phyloP scores from a whole-genome alignment of 2,329 filamentous ascomycete genomes.

The Tolypocladium ophioglossoides region DNA sequence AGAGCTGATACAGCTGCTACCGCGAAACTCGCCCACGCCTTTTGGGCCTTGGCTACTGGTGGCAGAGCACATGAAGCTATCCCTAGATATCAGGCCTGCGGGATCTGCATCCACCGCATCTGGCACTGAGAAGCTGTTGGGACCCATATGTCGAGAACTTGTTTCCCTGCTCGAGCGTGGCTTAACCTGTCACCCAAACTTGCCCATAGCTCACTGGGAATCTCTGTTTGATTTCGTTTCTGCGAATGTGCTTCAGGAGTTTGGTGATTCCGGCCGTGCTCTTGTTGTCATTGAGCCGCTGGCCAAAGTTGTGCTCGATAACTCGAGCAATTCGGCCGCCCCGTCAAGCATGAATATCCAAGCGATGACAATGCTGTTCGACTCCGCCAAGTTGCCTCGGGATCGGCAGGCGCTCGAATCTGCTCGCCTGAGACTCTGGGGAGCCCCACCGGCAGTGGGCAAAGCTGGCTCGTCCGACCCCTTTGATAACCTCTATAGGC shows the following conservation, averaged over 20 bases:
- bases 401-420: constrained; percentile 55
- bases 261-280: constrained; percentile 56
- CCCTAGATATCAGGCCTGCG: constrained; percentile 24
- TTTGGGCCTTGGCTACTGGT: constrained; percentile 42
- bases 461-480: constrained; percentile 45
- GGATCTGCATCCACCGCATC: constrained; percentile 10
- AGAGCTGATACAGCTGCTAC: constrained; percentile 40
- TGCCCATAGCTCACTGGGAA: constrained; percentile 37
- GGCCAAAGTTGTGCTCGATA: constrained; percentile 41
- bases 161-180: constrained; percentile 58
- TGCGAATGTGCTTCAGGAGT: constrained; percentile 46
- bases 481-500: constrained; percentile 55
- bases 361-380: constrained; percentile 26
- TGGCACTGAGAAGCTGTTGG: constrained; percentile 34
- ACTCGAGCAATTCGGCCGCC: constrained; percentile 6
- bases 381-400: constrained; percentile 41
- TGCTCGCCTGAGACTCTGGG: constrained; percentile 56
- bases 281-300: constrained; percentile 62
- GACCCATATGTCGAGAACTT: constrained; percentile 60
- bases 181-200: constrained; percentile 35
- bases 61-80: constrained; percentile 32
- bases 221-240: constrained; percentile 47
- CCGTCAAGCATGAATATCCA: constrained; percentile 24
- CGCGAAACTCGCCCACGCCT: constrained; percentile 31
- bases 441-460: constrained; percentile 15